Conservation (phyloP, 148 eudicot species). For the Amaranthus cruentus region DNA sequence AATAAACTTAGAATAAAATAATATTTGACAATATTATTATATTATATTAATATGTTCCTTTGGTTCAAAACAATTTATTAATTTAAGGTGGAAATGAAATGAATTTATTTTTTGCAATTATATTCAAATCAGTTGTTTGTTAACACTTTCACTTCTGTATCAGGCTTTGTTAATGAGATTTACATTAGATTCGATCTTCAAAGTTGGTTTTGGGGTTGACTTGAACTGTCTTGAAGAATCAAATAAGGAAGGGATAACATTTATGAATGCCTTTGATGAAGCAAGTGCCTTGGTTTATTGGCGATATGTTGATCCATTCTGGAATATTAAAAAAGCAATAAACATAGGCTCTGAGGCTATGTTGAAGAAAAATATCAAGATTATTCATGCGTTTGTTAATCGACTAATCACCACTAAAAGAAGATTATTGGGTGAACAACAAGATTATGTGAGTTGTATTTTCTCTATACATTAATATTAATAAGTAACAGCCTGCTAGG, state of each 20-base stretch:
- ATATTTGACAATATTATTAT: too few species aligned
- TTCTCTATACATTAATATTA: too few species aligned
- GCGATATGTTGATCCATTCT: slow-evolving; percentile 57
- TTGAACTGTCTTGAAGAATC: slow-evolving; percentile 66
- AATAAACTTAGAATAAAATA: too few species aligned
- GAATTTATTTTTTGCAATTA: background rate
- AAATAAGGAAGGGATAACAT: slow-evolving; percentile 41
- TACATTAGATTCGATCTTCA: slow-evolving; percentile 64
- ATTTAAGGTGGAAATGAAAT: background rate
- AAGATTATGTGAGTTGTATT: slow-evolving; percentile 10
- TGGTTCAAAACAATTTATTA: background rate
- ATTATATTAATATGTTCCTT: too few species aligned
- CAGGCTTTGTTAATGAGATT: slow-evolving; percentile 73
- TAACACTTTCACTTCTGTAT: slow-evolving; percentile 2
- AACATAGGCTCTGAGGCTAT: slow-evolving; percentile 60
- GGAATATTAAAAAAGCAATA: slow-evolving; percentile 57
- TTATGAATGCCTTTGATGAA: slow-evolving; percentile 76
- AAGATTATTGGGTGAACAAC: slow-evolving; percentile 23
- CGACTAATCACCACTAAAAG: slow-evolving; percentile 46
- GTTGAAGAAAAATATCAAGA: slow-evolving; percentile 46
- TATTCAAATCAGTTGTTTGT: too few species aligned
- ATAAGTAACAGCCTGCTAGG: too few species aligned
- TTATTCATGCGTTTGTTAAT: slow-evolving; percentile 49
- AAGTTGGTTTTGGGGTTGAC: slow-evolving; percentile 82
- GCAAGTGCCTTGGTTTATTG: slow-evolving; percentile 46